Evolutionary conservation across 2,329 filamentous ascomycete genomes (phyloP), one percentile per base, ranked within the genome.

Genomic region (Aspergillus piperis): DNA sequence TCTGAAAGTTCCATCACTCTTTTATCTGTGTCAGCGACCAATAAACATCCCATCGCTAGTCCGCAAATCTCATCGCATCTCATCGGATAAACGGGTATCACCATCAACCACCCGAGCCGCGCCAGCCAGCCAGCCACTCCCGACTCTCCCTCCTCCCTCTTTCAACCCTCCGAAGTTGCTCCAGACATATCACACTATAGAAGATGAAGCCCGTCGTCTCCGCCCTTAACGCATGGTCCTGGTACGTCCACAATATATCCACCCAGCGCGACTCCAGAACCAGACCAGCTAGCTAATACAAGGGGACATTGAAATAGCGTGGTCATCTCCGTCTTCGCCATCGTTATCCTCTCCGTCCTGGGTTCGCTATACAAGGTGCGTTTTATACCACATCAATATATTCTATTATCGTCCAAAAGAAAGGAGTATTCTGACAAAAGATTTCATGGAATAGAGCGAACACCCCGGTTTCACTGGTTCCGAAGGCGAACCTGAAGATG

Each of bases 161-260:
- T 50, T 50, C 39, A 23, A n/a, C 39, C 27, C 27, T 55, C 27
- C 41, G 27, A 55, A n/a, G 32, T 2, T 36, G 32, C 25, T 48
- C 52, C 55, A 54, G 17, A 47, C 41, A 39, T 42, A 54, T 32
- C 56, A 51, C 8, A 44, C 5, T n/a, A 68, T 68, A 77, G 82
- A 86, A 72, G 74, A 97, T 97, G 93, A 97, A 97, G 88, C 93
- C 94, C 69, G 83, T 98, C 75, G 91, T 98, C 70, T 90, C 91
- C 74, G 89, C 92, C 68, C 86, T 93, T 81, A 93, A 96, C 81
- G 94, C 93, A 73, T 97, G 93, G 92, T 91, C 88, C 82, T 96
- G 93, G 93, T 97, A 83, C 74, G 87, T 36, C 11, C 11, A 11
- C 32, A 13, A 13, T 51, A 36, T 15, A 19, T 2, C 17, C 17